Conservation (phyloP, 2,329 filamentous ascomycete genomes). For the Fusarium dlaminii region DNA sequence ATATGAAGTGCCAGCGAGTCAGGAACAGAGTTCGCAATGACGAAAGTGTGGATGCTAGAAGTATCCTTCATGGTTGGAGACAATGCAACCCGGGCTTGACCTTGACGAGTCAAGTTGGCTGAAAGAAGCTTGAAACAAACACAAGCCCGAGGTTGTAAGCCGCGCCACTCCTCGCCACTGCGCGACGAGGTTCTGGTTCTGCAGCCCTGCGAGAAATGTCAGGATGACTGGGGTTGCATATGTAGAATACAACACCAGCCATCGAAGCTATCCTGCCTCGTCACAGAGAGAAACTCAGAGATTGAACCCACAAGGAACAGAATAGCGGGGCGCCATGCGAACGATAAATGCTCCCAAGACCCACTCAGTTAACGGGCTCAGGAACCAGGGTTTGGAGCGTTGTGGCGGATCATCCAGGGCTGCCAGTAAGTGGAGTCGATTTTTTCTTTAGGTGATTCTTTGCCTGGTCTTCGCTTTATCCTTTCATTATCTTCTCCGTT, state of each 20-base stretch:
- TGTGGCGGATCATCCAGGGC: constrained; percentile 29
- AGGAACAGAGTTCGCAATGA: constrained; percentile 2
- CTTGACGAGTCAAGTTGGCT: constrained; percentile 14
- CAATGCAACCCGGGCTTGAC: constrained; percentile 2
- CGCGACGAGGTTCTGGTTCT: not conserved
- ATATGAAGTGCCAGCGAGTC: not conserved
- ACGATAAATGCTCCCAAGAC: constrained; percentile 8
- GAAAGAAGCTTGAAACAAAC: not conserved
- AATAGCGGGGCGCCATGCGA: constrained; percentile 34
- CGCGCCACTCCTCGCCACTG: not conserved
- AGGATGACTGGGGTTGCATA: not conserved
- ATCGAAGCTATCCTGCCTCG: not conserved
- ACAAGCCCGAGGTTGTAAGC: not conserved
- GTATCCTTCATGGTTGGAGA: not conserved
- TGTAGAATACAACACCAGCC: constrained; percentile 1
- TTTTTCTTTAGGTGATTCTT: not conserved
- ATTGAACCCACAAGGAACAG: constrained; percentile 21
- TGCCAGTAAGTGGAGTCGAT: not conserved
- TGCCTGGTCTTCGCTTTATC: not conserved
- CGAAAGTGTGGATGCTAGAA: not conserved
- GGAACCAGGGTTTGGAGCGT: constrained; percentile 22
- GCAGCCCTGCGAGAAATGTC: constrained; percentile 22
- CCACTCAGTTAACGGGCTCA: constrained; percentile 26
- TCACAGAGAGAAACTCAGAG: constrained; percentile 9
- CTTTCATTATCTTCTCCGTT: not conserved